Percentiles rank a stretch among this genome's conserved stretches.
Evolutionary conservation across 2,329 filamentous ascomycete genomes (phyloP).

Genomic region (Neurospora sp.): DNA sequence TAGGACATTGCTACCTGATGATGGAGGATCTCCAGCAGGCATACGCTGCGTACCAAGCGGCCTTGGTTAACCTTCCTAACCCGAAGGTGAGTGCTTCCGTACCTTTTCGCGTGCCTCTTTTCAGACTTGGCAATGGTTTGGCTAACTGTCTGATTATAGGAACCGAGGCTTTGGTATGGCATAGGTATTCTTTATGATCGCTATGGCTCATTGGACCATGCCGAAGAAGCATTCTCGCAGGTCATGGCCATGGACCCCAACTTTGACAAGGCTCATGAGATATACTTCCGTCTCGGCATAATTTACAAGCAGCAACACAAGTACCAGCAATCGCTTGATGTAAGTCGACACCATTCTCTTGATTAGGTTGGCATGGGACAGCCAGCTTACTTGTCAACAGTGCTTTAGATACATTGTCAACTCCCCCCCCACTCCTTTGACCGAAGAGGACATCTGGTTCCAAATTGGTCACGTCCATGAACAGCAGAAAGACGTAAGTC

Average conservation of each 20-base stretch:
- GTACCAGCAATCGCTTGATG: constrained; percentile 83
- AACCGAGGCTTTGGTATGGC: constrained; percentile 97
- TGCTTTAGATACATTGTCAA: constrained; percentile 98
- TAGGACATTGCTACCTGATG: constrained; percentile 98
- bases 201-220: constrained; percentile 92
- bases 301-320: constrained; percentile 99
- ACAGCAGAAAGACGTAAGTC: constrained; percentile 84
- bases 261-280: constrained; percentile 98
- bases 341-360: constrained; percentile 31
- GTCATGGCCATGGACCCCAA: constrained; percentile 98
- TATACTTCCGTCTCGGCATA: constrained; percentile 97
- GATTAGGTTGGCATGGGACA: background rate
- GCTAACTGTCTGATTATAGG: constrained; percentile 36
- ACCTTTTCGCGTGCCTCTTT: background rate
- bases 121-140: constrained; percentile 1
- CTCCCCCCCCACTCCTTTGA: constrained; percentile 82
- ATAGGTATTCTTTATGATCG: constrained; percentile 96
- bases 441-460: constrained; percentile 99
- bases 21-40: constrained; percentile 97
- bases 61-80: constrained; percentile 82
- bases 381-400: constrained; percentile 35
- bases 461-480: constrained; percentile 98
- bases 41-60: constrained; percentile 93
- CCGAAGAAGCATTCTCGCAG: constrained; percentile 94
- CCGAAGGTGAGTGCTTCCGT: constrained; percentile 58